Evolutionary conservation across 2,329 filamentous ascomycete genomes (phyloP).

Genomic region (Epichloe coenophiala): DNA sequence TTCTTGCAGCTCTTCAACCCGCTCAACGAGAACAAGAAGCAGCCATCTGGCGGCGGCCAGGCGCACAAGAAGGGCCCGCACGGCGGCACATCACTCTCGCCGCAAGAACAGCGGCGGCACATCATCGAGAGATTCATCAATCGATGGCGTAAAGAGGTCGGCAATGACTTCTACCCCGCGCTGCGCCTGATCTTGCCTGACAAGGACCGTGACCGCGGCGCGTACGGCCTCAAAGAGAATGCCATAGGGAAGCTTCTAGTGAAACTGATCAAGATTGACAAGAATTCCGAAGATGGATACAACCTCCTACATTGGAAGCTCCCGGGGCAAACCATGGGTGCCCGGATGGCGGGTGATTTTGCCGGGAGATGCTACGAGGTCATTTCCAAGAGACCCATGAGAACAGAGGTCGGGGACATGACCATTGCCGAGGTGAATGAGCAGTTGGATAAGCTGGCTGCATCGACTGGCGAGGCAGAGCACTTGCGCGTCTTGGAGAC

Average conservation of each 20-base stretch:
- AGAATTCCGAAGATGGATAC: constrained; percentile 76
- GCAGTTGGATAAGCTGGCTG: constrained; percentile 64
- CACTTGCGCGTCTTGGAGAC: constrained; percentile 68
- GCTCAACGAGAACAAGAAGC: constrained; percentile 62
- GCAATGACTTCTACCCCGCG: constrained; percentile 84
- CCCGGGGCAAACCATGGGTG: constrained; percentile 52
- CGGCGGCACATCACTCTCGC: constrained; percentile 44
- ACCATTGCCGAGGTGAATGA: constrained; percentile 82
- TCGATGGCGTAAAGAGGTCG: constrained; percentile 77
- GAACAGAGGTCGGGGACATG: constrained; percentile 61
- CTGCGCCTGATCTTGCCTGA: constrained; percentile 84
- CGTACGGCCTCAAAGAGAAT: constrained; percentile 91
- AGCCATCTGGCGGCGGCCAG: constrained; percentile 42
- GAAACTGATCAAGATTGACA: constrained; percentile 83
- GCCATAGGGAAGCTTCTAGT: constrained; percentile 79
- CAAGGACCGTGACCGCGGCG: constrained; percentile 80
- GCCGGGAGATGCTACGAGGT: constrained; percentile 79
- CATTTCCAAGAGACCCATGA: constrained; percentile 69
- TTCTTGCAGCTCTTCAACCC: constrained; percentile 73
- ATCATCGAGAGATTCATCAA: constrained; percentile 80
- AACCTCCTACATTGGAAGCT: constrained; percentile 86
- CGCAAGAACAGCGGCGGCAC: constrained; percentile 64
- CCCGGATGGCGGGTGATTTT: constrained; percentile 75
- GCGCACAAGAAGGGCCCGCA: constrained; percentile 45
- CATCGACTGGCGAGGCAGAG: constrained; percentile 65